phyloP scores from a whole-genome alignment of 768 basidiomycete species.

The Suillus paluster region DNA sequence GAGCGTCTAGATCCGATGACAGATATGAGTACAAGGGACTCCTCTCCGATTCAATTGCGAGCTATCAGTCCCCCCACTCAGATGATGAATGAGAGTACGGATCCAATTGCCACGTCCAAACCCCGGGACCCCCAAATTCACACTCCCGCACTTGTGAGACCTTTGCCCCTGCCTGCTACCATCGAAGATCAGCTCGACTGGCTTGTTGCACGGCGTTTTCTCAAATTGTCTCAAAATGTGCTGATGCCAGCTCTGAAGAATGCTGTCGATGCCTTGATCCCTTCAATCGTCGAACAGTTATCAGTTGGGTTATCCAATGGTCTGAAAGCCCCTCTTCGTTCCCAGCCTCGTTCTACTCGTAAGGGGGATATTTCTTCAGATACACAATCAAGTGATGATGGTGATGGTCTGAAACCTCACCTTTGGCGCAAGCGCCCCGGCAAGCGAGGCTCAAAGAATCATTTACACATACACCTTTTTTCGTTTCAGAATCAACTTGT shows the following conservation, averaged over 20 bases:
- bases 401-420: neutral
- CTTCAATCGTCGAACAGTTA: neutral
- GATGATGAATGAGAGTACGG: no score
- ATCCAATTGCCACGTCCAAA: neutral
- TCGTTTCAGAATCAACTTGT: no score
- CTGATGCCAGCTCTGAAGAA: neutral
- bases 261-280: neutral
- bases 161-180: conserved; percentile 1
- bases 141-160: neutral
- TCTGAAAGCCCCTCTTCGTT: neutral
- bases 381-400: neutral
- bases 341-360: neutral
- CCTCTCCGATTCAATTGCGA: no score
- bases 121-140: neutral
- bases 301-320: neutral
- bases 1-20: no score
- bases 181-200: neutral
- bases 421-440: neutral
- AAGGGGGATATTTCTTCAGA: neutral
- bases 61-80: no score
- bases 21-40: no score
- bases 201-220: neutral
- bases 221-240: neutral
- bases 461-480: conserved; percentile 10
- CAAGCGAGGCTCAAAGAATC: conserved; percentile 7